phyloP scores from a whole-genome alignment of 208 protist species.

The Crithidia expoeki region DNA sequence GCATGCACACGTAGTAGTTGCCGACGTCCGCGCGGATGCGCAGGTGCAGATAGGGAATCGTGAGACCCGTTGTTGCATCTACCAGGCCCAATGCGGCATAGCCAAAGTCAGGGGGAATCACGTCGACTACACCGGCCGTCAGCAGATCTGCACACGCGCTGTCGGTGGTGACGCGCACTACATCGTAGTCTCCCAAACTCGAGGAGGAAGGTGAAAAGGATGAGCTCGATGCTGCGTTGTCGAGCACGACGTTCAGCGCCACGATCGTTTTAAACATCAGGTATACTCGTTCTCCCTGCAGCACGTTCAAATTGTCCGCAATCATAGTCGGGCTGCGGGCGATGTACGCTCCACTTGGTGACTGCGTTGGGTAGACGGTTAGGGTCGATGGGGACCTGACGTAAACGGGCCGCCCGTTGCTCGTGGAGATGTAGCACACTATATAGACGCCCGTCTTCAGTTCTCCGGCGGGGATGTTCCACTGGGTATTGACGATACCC shows the following conservation, averaged over 20 bases:
- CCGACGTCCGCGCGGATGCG: conserved; percentile 61
- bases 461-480: conserved; percentile 55
- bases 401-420: conserved; percentile 64
- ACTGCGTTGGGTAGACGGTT: conserved; percentile 66
- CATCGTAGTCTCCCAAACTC: conserved; percentile 27
- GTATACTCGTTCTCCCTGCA: conserved; percentile 78
- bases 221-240: conserved; percentile 34
- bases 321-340: conserved; percentile 26
- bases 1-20: conserved; percentile 81
- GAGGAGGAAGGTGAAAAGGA: conserved; percentile 13
- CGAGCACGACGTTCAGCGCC: conserved; percentile 56
- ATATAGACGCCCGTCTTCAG: conserved; percentile 57
- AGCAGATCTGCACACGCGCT: conserved; percentile 40
- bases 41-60: conserved; percentile 74
- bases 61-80: conserved; percentile 23
- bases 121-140: conserved; percentile 33
- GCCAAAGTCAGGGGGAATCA: conserved; percentile 71
- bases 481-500: conserved; percentile 58
- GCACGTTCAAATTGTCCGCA: conserved; percentile 37
- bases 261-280: conserved; percentile 81
- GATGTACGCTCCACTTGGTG: conserved; percentile 74
- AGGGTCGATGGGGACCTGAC: conserved; percentile 57
- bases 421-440: conserved; percentile 74
- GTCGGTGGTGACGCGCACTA: conserved; percentile 63
- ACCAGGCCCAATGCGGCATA: conserved; percentile 53